Evolutionary conservation across 495 filamentous ascomycete genomes (phyloP).

Genomic region (Evernia prunastri): DNA sequence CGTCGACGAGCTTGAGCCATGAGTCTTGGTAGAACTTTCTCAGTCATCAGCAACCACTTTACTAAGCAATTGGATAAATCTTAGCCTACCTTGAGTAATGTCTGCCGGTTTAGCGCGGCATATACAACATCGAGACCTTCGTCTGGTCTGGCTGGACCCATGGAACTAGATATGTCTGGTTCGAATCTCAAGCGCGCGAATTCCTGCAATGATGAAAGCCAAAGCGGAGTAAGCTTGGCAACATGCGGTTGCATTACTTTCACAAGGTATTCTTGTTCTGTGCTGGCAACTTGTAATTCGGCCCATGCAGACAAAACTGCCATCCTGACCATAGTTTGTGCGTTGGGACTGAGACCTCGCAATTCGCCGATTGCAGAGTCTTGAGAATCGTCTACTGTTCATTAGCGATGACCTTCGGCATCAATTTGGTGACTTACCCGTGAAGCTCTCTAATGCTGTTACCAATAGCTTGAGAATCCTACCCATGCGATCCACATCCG

Average conservation of each 20-base stretch:
- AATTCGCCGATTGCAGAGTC: conserved; percentile 91
- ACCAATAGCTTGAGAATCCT: conserved; percentile 90
- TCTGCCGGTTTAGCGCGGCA: conserved; percentile 88
- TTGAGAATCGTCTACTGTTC: conserved; percentile 45
- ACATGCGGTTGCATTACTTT: conserved; percentile 89
- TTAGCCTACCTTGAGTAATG: conserved; percentile 60
- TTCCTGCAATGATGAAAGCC: conserved; percentile 87
- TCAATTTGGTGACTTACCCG: conserved; percentile 41
- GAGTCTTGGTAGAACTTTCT: conserved; percentile 87
- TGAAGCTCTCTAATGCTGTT: conserved; percentile 86
- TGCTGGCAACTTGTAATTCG: conserved; percentile 93
- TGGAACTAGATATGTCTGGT: conserved; percentile 86
- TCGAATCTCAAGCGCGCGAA: conserved; percentile 93
- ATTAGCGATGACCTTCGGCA: neutral
- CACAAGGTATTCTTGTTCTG: conserved; percentile 82
- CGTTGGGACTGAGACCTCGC: conserved; percentile 89
- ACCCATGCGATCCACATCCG: conserved; percentile 95
- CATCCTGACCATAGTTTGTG: conserved; percentile 97
- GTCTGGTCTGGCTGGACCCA: conserved; percentile 61
- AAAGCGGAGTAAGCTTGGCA: conserved; percentile 78
- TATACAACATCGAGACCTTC: conserved; percentile 85
- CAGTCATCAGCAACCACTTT: neutral
- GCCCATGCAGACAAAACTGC: conserved; percentile 97
- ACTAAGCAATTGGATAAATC: neutral
- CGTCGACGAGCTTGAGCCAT: conserved; percentile 94